Evolutionary conservation across 805 yeast species (phyloP).

Genomic region (Kurtzmaniella cleridarum): DNA sequence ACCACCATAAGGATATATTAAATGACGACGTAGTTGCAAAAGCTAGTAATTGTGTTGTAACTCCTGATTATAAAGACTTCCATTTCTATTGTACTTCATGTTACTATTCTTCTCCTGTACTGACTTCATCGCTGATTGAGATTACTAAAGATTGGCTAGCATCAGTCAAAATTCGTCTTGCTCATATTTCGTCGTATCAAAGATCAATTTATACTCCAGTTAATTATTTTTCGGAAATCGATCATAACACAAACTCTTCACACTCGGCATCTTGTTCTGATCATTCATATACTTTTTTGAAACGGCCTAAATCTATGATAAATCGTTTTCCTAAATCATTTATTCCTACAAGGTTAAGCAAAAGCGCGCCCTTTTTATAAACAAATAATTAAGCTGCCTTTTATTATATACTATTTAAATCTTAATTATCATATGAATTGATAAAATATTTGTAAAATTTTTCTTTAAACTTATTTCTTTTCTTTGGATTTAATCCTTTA

Average conservation of each 20-base stretch:
- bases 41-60: too few relatives aligned
- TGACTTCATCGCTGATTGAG: too few relatives aligned
- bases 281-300: too few relatives aligned
- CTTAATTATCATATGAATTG: conserved; percentile 18
- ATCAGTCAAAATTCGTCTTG: background rate
- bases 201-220: background rate
- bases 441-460: conserved; percentile 27
- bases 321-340: background rate
- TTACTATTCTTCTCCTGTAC: too few relatives aligned
- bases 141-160: too few relatives aligned
- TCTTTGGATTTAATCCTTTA: background rate
- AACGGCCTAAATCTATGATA: too few relatives aligned
- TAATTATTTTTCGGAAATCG: background rate
- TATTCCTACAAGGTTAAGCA: background rate
- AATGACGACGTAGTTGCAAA: too few relatives aligned
- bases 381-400: background rate
- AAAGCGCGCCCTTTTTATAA: background rate
- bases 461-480: conserved; percentile 12
- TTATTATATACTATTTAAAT: background rate
- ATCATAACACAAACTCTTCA: background rate
- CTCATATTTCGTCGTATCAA: background rate
- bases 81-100: too few relatives aligned
- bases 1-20: too few relatives aligned
- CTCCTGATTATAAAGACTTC: too few relatives aligned
- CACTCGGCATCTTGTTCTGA: background rate